Percentiles rank a stretch among this genome's conserved stretches.
These are phyloP conservation scores for Starmerella bombicola DNA, from an alignment of 805 yeast species.

Conservation along the genomic window DNA sequence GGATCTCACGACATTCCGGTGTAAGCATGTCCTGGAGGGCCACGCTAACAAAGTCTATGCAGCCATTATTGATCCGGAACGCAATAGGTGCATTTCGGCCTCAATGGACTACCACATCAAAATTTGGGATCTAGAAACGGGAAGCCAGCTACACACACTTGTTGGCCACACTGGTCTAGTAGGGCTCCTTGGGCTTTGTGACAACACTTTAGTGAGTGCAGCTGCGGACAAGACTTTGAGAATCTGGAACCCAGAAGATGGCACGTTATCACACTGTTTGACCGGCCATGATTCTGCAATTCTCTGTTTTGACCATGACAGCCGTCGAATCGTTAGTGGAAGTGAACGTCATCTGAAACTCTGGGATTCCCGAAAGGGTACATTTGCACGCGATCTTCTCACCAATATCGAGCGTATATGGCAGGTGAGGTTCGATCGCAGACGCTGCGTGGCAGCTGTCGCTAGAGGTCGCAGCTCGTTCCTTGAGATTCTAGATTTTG, in stretches of 20 bases:
- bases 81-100: conserved; percentile 78
- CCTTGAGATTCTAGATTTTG: conserved; percentile 77
- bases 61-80: conserved; percentile 65
- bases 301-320: conserved; percentile 86
- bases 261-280: conserved; percentile 52
- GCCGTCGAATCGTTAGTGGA: conserved; percentile 74
- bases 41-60: conserved; percentile 82
- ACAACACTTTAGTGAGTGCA: conserved; percentile 72
- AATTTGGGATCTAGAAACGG: conserved; percentile 79
- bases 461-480: conserved; percentile 57
- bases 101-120: conserved; percentile 80
- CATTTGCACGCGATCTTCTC: conserved; percentile 55
- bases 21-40: conserved; percentile 63
- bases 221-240: conserved; percentile 91
- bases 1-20: conserved; percentile 66
- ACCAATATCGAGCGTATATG: conserved; percentile 76
- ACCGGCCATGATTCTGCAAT: conserved; percentile 76
- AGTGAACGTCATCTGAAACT: conserved; percentile 75
- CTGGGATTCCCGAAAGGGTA: conserved; percentile 65
- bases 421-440: conserved; percentile 82
- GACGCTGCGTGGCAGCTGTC: conserved; percentile 83
- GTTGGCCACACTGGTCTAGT: conserved; percentile 87
- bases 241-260: conserved; percentile 79
- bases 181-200: conserved; percentile 68
- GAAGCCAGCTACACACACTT: conserved; percentile 52